phyloP scores from a whole-genome alignment of 371 early-diverging fungal species.

The Apophysomyces elegans region DNA sequence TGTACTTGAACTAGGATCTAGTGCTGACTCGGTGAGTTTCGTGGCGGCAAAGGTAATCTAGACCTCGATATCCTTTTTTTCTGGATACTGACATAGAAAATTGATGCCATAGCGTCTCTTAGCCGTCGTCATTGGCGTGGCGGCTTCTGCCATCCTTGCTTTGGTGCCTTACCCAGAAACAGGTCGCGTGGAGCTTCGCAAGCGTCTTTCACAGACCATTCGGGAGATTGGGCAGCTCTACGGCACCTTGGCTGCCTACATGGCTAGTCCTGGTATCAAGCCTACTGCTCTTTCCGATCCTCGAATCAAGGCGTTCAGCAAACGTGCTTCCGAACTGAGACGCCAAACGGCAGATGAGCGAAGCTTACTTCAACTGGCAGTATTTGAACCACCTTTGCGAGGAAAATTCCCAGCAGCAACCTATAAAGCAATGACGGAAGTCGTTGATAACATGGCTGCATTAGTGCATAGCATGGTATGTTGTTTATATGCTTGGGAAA shows the following conservation, averaged over 20 bases:
- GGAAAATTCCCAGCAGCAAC: conserved; percentile 33
- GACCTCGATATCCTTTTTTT: not conserved
- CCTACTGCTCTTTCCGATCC: conserved; percentile 8
- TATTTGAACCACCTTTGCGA: conserved; percentile 36
- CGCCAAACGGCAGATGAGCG: conserved; percentile 36
- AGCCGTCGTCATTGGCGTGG: conserved; percentile 15
- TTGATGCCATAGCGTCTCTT: not conserved
- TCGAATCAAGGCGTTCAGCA: conserved; percentile 22
- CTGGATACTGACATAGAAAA: too few species aligned
- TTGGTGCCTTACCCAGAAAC: conserved; percentile 12
- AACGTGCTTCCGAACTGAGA: conserved; percentile 26
- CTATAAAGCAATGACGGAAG: conserved; percentile 27
- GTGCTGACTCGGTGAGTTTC: conserved; percentile 27
- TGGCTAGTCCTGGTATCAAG: conserved; percentile 5
- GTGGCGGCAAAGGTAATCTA: conserved; percentile 39
- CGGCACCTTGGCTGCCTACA: conserved; percentile 7
- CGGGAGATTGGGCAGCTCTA: conserved; percentile 16
- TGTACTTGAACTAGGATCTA: not conserved
- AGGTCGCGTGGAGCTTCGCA: conserved; percentile 15
- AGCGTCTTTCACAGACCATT: conserved; percentile 10
- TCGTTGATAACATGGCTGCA: conserved; percentile 40
- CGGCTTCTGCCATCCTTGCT: conserved; percentile 13
- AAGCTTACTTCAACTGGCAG: conserved; percentile 23
- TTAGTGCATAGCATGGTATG: conserved; percentile 33
- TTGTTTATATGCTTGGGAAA: too few species aligned